Evolutionary conservation across 108 stramenopile genomes (phyloP), one percentile per base, ranked within the genome.

Genomic region (Cyclotella kingstonii): DNA sequence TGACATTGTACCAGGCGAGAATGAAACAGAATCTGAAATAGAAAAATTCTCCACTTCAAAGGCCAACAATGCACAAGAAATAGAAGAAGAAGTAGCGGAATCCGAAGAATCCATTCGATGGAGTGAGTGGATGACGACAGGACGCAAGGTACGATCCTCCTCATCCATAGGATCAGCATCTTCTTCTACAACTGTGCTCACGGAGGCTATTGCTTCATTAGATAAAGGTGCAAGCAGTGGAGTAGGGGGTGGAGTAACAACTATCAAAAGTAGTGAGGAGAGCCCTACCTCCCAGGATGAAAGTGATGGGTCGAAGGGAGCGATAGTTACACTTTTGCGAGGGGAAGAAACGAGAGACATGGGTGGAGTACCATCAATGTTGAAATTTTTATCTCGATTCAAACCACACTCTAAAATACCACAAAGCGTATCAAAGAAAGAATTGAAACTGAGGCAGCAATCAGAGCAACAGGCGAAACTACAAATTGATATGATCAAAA

Each of bases 51-150:
- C 52, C 21, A 15, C 29, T 28, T 5, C 28, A 27, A 28, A 21
- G 5, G 17, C 19, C 35, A 35, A 36, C 27, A 52, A 36, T 25
- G 27, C 17, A 3, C 29, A 52, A 54, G 5, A 39, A 17, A 33
- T 33, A 29, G 21, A 14, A 66, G 15, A 27, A 27, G 18, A 23
- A 29, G 17, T 39, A 41, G 25, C 29, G 41, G 35, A 22, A 21
- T 27, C 54, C 2, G 54, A 56, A 56, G 54, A 56, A 40, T 53
- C 64, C 14, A 35, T 54, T 8, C 60, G 52, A 26, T 75, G 73
- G 64, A 66, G 45, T 31, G 60, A 66, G 44, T 75, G 73, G 73
- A 75, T 75, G 73, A 61, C 58, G 17, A 45, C 73, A 27, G 73
- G 73, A 25, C 50, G 58, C 5, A 75, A 61, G 39, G 28, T 45